A percentile compares a stretch with the other conserved stretches of the same genome.
These are phyloP conservation scores for Naganishia friedmannii DNA, from an alignment of 768 basidiomycete species.

Conservation along the genomic window DNA sequence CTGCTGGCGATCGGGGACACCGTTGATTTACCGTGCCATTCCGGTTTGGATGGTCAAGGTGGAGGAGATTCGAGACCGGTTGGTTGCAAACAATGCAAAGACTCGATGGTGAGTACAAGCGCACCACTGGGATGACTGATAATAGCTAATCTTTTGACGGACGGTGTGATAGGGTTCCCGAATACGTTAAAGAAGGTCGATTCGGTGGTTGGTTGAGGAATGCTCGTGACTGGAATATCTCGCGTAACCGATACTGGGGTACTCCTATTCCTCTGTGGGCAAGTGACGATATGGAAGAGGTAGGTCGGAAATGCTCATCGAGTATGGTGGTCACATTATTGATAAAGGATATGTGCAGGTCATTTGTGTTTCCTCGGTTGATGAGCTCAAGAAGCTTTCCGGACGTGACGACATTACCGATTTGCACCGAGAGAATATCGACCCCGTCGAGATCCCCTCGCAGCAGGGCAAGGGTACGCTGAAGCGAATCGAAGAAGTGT, in stretches of 20 bases:
- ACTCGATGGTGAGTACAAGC: conserved; percentile 67
- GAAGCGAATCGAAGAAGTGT: conserved; percentile 92
- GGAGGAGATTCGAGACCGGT: conserved; percentile 73
- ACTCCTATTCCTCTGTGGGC: conserved; percentile 96
- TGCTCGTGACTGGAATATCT: conserved; percentile 98
- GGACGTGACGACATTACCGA: conserved; percentile 81
- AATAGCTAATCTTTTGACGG: background rate
- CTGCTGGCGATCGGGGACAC: conserved; percentile 98
- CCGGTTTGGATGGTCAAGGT: conserved; percentile 96
- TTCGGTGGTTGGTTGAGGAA: conserved; percentile 98
- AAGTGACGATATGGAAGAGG: conserved; percentile 88
- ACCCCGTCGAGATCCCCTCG: conserved; percentile 94
- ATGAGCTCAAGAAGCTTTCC: conserved; percentile 78
- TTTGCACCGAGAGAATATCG: conserved; percentile 89
- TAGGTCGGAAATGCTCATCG: conserved; percentile 43
- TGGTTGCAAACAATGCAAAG: conserved; percentile 82
- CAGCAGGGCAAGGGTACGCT: conserved; percentile 77
- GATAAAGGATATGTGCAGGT: conserved; percentile 57
- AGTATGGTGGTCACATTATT: background rate
- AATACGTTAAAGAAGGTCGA: conserved; percentile 79
- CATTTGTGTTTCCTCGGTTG: conserved; percentile 80
- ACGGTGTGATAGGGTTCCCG: conserved; percentile 74
- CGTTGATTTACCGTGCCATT: conserved; percentile 91
- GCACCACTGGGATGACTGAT: background rate
- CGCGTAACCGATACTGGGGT: conserved; percentile 98